Percentiles rank a stretch among this genome's conserved stretches.
These are phyloP conservation scores for Oryza coarctata DNA, from an alignment of 176 grass and related monocot genomes.

Conservation along the genomic window DNA sequence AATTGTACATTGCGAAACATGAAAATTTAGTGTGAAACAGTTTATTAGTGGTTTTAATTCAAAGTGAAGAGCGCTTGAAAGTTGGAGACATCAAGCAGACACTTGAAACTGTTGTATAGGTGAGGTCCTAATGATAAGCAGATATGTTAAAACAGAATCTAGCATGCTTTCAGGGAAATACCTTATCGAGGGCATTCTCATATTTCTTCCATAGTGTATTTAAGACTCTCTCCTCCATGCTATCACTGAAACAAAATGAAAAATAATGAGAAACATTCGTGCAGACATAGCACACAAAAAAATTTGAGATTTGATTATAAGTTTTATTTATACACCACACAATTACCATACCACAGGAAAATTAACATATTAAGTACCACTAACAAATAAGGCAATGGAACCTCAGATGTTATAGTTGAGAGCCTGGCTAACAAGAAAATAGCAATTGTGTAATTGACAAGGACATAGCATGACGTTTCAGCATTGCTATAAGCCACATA, in stretches of 20 bases:
- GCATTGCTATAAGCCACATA: neutral
- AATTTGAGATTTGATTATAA: neutral
- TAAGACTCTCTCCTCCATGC: slow-evolving; percentile 59
- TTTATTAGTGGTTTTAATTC: neutral
- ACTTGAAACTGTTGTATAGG: neutral
- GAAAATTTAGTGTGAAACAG: neutral
- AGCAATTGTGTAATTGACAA: neutral
- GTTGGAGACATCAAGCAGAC: slow-evolving; percentile 14
- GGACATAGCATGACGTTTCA: neutral
- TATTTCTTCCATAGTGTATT: slow-evolving; percentile 82
- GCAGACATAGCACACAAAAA: neutral
- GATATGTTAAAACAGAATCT: slow-evolving; percentile 9
- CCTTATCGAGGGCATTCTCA: slow-evolving; percentile 68
- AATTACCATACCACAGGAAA: neutral
- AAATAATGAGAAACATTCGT: slow-evolving; percentile 27
- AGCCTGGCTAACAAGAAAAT: neutral
- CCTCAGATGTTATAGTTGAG: neutral
- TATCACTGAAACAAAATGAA: slow-evolving; percentile 55
- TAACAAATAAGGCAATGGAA: neutral
- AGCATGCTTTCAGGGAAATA: slow-evolving; percentile 29
- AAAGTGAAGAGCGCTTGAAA: slow-evolving; percentile 4
- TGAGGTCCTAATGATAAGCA: neutral
- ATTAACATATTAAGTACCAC: neutral
- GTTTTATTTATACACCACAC: slow-evolving; percentile 5
- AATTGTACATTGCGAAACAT: neutral